Base-by-base conservation (phyloP, 768 basidiomycete genomes). In the Tricholoma furcatifolium region DNA sequence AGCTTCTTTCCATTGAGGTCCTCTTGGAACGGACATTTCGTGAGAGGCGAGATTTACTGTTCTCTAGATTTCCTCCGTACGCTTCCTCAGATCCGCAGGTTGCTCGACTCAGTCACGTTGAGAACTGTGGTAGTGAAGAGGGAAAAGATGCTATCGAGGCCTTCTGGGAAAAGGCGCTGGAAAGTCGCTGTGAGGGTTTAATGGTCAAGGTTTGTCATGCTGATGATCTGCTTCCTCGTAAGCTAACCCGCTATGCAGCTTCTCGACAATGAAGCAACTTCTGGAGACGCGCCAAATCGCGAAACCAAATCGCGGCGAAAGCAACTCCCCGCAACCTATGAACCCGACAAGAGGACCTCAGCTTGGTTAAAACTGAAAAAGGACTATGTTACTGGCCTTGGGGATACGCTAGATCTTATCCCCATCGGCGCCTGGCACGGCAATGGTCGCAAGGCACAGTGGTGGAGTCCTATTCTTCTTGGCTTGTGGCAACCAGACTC, bases 321-420 rank as follows among this genome's bases (percentile, higher is more conserved):
- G 64, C 78, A 81, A 27, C 69, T 95, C 30, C 87, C 84, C 15
- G 88, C 93, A 14, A 91, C 92, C 10, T 97, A 97, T 68, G 91
- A 95, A 78, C 87, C 75, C 68, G 93, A 96, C 69, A 90, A 90
- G 67, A 75, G 94, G 56, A 91, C 88, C 17, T 85, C 79, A 23
- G 86, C 89, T 2, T 96, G 94, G 94, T 65, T 95, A 51, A 94
- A 95, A 66, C 75, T 96, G 40, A 97, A 97, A 71, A 93, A 91
- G 63, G 94, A 96, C 65, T 97, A 95, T 65, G 85, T 94, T 18
- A 78, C 79, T 23, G 86, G 85, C 2, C 67, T 91, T 34, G 87
- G 87, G n/a, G 89, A 93, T 64, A 81, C 82, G 58, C 79, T 84
- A 24, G 88, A 88, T 63, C 69, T 87, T 50, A 79, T 88, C 27